Percentiles rank a stretch among this genome's conserved stretches.
Conservation (phyloP, 2,329 filamentous ascomycete genomes). For the Raffaelea arxii region DNA sequence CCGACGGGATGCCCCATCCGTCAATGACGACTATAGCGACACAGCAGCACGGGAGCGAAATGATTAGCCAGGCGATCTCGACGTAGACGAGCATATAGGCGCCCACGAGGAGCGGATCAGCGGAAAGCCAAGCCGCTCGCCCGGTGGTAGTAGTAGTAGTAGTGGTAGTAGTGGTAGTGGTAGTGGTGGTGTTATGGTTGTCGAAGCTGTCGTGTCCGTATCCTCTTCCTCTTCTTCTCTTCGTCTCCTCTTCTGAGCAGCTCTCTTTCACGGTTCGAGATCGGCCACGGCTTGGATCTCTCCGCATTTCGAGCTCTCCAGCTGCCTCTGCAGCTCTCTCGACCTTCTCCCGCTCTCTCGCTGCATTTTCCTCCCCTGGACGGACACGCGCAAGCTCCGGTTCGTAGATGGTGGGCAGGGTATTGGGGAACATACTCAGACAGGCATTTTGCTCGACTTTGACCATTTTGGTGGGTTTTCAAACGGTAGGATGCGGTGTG, state of each 20-base stretch:
- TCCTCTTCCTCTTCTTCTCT: constrained; percentile 16
- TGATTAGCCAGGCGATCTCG: constrained; percentile 50
- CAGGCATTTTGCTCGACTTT: constrained; percentile 51
- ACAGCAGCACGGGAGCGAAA: constrained; percentile 32
- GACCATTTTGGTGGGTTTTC: constrained; percentile 29
- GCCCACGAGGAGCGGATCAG: constrained; percentile 32
- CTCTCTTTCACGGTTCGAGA: not conserved
- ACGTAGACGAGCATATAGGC: constrained; percentile 47
- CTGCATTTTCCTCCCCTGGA: not conserved
- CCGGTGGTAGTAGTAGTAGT: too few species aligned
- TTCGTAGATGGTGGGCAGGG: constrained; percentile 7
- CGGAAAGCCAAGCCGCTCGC: too few species aligned
- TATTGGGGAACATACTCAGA: constrained; percentile 44
- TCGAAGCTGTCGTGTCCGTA: too few species aligned
- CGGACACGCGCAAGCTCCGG: constrained; percentile 1
- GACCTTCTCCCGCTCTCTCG: constrained; percentile 7
- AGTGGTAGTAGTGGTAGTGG: not conserved
- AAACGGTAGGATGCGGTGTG: not conserved
- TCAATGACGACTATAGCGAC: constrained; percentile 78
- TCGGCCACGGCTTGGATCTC: constrained; percentile 19
- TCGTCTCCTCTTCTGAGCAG: constrained; percentile 53
- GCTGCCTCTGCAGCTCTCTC: not conserved
- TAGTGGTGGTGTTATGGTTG: not conserved
- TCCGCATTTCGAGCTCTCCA: not conserved
- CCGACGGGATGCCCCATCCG: constrained; percentile 86